Percentiles rank a stretch among this genome's conserved stretches.
Evolutionary conservation across 148 eudicot species (phyloP).

Genomic region (Fallopia convolvulus): DNA sequence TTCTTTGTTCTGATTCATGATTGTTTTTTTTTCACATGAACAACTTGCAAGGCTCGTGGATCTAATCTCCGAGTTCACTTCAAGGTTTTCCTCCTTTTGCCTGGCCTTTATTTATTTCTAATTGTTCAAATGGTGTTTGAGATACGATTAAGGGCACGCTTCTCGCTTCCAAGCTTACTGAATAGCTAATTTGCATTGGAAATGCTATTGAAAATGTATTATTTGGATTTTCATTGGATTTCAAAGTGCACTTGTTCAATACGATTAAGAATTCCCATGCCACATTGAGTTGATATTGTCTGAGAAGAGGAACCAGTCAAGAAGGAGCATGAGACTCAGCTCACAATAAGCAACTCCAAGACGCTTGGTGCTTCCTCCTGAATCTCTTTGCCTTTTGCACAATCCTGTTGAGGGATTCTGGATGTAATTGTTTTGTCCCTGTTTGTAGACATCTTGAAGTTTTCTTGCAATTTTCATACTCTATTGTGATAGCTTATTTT

Average conservation of each 20-base stretch:
- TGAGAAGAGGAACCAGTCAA: constrained; percentile 79
- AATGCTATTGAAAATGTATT: neutral
- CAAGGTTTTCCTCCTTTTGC: constrained; percentile 32
- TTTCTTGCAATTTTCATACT: neutral
- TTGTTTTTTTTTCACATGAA: neutral
- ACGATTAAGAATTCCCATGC: constrained; percentile 33
- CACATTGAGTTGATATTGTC: constrained; percentile 82
- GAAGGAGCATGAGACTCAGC: constrained; percentile 37
- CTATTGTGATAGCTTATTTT: neutral
- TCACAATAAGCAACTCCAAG: neutral
- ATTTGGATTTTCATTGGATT: neutral
- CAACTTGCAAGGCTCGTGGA: constrained; percentile 83
- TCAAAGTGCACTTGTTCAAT: neutral
- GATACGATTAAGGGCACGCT: neutral
- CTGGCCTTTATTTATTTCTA: neutral
- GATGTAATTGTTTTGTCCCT: neutral
- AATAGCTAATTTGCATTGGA: neutral
- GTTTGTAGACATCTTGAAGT: neutral
- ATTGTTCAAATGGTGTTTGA: neutral
- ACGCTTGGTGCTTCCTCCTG: neutral
- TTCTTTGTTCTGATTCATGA: neutral
- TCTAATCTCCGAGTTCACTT: constrained; percentile 73
- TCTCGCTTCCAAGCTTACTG: neutral
- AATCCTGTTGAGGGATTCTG: neutral
- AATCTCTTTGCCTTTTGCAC: neutral